Base-by-base conservation (phyloP, 1,284 basidiomycete genomes). In the Microbotryum scabiosae region DNA sequence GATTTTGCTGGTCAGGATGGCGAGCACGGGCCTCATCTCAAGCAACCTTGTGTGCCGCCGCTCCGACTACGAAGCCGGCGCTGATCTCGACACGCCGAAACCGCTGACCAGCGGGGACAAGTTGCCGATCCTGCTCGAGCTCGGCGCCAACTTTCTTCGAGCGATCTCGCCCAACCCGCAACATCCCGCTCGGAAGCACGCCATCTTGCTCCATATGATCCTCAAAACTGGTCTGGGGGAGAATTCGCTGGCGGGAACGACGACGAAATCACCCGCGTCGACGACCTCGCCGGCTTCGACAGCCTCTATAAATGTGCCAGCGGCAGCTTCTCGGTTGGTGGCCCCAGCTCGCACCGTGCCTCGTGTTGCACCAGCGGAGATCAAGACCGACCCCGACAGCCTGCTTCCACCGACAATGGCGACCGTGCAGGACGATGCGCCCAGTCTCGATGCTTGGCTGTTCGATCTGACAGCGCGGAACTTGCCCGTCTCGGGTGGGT, bases 241-340 rank as follows among this genome's bases (percentile, higher is more conserved):
- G 85, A 87, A 1, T 82, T 76, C 0, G 84, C 83, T 0, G 85
- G 86, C 1, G 84, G 85, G 73, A 87, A 87, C 0, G 85, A 78
- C 65, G 87, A 86, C 7, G 86, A 69, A 14, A 87, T 79, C 0
- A 82, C 75, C 0, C 14, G 36, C 36, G 36, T 41, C 36, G 36
- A 41, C 36, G 36, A 41, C 36, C 36, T 41, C 36, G 36, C 36
- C 36, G 36, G 5, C 12, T 41, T 41, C 36, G 14, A 41, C 36
- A 18, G 36, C 36, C 36, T 41, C 36, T 10, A 18, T 41, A 4
- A 41, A 18, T 12, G 14, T 41, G 16, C 14, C 36, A 18, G 5
- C 36, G 36, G 16, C 36, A 18, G 36, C 36, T 41, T 41, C 36
- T 41, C 36, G 36, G 12, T 16, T 12, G 36, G 36, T 3, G 12